phyloP scores from a whole-genome alignment of 306 rosid genomes.

The Lathyrus tuberosus region DNA sequence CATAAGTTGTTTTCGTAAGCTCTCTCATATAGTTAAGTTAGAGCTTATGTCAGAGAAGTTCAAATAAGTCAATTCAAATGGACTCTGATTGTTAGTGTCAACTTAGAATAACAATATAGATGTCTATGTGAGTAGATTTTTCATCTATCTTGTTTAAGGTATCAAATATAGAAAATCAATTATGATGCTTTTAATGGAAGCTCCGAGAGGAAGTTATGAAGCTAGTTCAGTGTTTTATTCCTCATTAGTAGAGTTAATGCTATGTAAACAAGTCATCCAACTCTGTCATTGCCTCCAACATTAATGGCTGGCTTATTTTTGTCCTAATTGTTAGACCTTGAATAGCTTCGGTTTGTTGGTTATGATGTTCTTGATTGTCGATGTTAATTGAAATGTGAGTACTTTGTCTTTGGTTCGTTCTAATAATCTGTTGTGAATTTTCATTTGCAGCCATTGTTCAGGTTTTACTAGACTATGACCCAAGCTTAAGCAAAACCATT shows the following conservation, averaged over 20 bases:
- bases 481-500: slow-evolving; percentile 74
- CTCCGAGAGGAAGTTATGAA: slow-evolving; percentile 8
- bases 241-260: slow-evolving; percentile 14
- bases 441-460: slow-evolving; percentile 75
- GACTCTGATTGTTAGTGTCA: neutral
- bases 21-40: neutral
- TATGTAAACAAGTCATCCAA: neutral
- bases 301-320: slow-evolving; percentile 33
- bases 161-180: slow-evolving; percentile 9
- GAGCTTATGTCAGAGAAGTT: neutral
- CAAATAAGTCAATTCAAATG: neutral
- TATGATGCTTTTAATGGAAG: slow-evolving; percentile 20
- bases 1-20: neutral
- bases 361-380: slow-evolving; percentile 1
- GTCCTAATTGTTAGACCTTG: slow-evolving; percentile 6
- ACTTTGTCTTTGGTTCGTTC: slow-evolving; percentile 13
- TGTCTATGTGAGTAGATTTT: slow-evolving; percentile 2
- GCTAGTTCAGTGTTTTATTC: neutral
- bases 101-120: neutral
- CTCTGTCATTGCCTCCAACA: neutral
- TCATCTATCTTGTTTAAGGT: neutral
- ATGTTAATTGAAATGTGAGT: slow-evolving; percentile 16
- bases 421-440: slow-evolving; percentile 30
- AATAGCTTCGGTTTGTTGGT: slow-evolving; percentile 18
- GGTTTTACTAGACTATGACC: slow-evolving; percentile 77